Evolutionary conservation across 192 early-diverging fungal genomes (phyloP).

Genomic region (Podila horticola): DNA sequence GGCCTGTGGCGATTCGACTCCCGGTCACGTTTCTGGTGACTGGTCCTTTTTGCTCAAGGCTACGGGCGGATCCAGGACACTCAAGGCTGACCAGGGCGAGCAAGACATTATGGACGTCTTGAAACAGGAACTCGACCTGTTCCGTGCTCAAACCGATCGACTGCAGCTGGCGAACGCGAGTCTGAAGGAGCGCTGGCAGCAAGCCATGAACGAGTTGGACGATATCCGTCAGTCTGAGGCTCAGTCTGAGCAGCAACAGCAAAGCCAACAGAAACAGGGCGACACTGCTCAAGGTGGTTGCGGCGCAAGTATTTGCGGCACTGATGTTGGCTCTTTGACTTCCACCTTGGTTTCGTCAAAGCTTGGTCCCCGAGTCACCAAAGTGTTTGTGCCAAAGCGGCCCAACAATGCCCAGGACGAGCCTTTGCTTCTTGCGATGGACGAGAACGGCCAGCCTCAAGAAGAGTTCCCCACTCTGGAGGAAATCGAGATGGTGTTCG

Average conservation of each 20-base stretch:
- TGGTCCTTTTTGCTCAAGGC: slow-evolving; percentile 30
- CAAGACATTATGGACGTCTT: slow-evolving; percentile 30
- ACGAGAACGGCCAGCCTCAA: slow-evolving; percentile 21
- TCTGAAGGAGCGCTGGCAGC: slow-evolving; percentile 44
- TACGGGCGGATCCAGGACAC: neutral
- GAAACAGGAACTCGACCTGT: slow-evolving; percentile 31
- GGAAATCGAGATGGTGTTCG: slow-evolving; percentile 61
- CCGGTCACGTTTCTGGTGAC: slow-evolving; percentile 1
- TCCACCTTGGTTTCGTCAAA: neutral
- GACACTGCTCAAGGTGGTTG: neutral
- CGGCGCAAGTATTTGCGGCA: neutral
- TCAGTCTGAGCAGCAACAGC: neutral
- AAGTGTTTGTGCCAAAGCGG: slow-evolving; percentile 21
- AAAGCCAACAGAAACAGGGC: neutral
- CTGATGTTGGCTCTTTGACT: slow-evolving; percentile 6
- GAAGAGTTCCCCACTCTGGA: slow-evolving; percentile 45
- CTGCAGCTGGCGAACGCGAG: slow-evolving; percentile 35
- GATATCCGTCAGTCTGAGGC: slow-evolving; percentile 25
- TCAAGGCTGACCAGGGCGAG: slow-evolving; percentile 6
- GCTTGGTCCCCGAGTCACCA: slow-evolving; percentile 1
- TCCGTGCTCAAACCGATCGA: slow-evolving; percentile 13
- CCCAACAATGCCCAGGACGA: slow-evolving; percentile 34
- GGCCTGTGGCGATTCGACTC: neutral
- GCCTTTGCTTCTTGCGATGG: slow-evolving; percentile 23
- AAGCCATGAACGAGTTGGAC: slow-evolving; percentile 42